These are phyloP conservation scores for Tolypocladium sp. DNA, from an alignment of 2,329 filamentous ascomycete genomes.

Conservation along the genomic window DNA sequence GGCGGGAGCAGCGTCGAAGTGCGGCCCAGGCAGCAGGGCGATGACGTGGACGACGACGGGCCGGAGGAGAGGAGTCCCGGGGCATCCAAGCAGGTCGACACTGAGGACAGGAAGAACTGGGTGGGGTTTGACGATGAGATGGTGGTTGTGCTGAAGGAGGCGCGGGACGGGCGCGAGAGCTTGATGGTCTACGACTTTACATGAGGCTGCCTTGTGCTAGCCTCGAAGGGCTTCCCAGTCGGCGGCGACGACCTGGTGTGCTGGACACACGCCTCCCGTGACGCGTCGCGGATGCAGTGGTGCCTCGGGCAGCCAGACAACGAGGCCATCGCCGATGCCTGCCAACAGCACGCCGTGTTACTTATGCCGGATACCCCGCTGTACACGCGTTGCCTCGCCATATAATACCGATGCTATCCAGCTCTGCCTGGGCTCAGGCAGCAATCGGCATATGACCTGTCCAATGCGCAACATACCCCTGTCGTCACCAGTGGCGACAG, in stretches of 20 bases:
- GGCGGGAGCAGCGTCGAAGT: slow-evolving; percentile 45
- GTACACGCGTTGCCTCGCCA: background rate
- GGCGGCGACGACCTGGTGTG: background rate
- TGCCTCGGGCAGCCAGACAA: background rate
- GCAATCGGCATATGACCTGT: background rate
- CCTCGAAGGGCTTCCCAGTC: background rate
- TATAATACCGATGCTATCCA: background rate
- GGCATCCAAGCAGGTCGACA: slow-evolving; percentile 10
- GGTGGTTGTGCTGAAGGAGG: slow-evolving; percentile 76
- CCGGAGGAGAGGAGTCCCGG: background rate
- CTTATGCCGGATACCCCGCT: background rate
- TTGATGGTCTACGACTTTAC: slow-evolving; percentile 85
- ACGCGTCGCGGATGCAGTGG: background rate
- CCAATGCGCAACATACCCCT: background rate
- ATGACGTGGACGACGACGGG: slow-evolving; percentile 10
- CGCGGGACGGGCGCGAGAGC: slow-evolving; percentile 56
- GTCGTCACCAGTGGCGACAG: background rate
- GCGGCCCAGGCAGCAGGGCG: slow-evolving; percentile 25
- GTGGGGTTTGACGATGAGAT: slow-evolving; percentile 88
- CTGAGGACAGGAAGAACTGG: slow-evolving; percentile 49
- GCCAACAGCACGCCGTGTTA: background rate
- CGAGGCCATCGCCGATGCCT: background rate
- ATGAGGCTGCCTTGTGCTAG: background rate
- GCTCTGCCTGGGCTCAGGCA: background rate
- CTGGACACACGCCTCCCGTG: background rate